Evolutionary conservation across 495 filamentous ascomycete genomes (phyloP).

Genomic region (Penicillium cataractarum): DNA sequence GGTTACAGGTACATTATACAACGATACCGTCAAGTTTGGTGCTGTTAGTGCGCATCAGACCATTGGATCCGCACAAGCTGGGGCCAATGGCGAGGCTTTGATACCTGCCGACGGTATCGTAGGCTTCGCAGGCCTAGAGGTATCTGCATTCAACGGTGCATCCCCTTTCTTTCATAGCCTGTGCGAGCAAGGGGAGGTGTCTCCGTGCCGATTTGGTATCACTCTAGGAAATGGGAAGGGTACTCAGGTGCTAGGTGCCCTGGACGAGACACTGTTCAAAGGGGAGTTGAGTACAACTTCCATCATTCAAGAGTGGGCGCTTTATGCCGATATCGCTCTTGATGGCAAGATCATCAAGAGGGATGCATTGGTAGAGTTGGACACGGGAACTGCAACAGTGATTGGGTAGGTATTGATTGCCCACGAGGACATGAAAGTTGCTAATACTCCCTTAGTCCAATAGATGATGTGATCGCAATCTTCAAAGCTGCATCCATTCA

Average conservation of each 20-base stretch:
- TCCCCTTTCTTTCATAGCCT: neutral
- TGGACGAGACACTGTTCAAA: neutral
- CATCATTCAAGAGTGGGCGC: neutral
- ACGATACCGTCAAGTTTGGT: slow-evolving; percentile 20
- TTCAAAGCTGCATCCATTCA: neutral
- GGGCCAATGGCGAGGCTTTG: neutral
- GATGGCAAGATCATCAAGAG: neutral
- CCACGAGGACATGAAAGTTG: neutral
- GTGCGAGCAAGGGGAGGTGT: neutral
- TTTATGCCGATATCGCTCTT: neutral
- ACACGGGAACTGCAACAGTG: neutral
- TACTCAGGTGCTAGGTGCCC: neutral
- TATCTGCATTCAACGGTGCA: neutral
- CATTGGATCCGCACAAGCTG: slow-evolving; percentile 9
- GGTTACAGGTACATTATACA: slow-evolving; percentile 15
- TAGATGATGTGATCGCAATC: neutral
- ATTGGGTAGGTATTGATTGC: neutral
- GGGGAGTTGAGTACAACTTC: neutral
- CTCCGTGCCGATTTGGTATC: neutral
- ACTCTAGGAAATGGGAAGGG: neutral
- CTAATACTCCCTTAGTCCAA: neutral
- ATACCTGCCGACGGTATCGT: slow-evolving; percentile 24
- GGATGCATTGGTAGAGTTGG: neutral
- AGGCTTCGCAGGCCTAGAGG: slow-evolving; percentile 18
- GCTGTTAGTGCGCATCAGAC: slow-evolving; percentile 9